Conservation (phyloP, 768 basidiomycete genomes). For the Calocera cornea region DNA sequence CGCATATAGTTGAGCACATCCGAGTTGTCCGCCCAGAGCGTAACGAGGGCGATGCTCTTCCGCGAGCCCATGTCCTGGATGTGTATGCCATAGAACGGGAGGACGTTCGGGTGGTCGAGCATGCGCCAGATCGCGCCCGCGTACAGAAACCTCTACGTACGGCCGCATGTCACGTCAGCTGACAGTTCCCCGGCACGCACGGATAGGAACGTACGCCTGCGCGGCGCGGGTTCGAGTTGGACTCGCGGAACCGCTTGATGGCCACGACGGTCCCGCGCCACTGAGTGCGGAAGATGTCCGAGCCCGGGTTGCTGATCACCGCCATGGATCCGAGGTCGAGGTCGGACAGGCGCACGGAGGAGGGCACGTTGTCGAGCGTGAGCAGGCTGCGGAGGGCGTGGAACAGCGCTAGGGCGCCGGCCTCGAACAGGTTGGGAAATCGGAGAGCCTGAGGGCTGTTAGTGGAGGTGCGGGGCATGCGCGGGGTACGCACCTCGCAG, state of each 20-base stretch:
- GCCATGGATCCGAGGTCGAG: background rate
- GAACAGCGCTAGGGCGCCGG: too few relatives aligned
- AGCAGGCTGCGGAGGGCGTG: background rate
- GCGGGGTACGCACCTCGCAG: too few relatives aligned
- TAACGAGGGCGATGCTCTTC: background rate
- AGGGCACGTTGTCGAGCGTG: background rate
- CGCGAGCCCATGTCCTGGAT: background rate
- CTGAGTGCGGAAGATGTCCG: background rate
- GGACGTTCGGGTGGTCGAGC: background rate
- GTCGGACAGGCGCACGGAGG: background rate
- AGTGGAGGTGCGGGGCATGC: too few relatives aligned
- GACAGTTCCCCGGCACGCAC: background rate
- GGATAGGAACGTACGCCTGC: background rate
- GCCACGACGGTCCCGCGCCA: background rate
- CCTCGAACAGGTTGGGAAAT: too few relatives aligned
- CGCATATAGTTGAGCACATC: background rate
- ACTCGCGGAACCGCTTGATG: background rate
- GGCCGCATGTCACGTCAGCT: background rate
- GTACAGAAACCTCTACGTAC: background rate
- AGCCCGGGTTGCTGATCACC: background rate
- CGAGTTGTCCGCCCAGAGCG: background rate
- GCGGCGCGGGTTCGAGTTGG: background rate
- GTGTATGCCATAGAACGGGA: background rate
- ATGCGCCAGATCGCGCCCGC: background rate
- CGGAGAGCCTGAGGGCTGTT: too few relatives aligned